Evolutionary conservation across 441 rosid genomes (phyloP).

Genomic region (Isatis lusitanica): DNA sequence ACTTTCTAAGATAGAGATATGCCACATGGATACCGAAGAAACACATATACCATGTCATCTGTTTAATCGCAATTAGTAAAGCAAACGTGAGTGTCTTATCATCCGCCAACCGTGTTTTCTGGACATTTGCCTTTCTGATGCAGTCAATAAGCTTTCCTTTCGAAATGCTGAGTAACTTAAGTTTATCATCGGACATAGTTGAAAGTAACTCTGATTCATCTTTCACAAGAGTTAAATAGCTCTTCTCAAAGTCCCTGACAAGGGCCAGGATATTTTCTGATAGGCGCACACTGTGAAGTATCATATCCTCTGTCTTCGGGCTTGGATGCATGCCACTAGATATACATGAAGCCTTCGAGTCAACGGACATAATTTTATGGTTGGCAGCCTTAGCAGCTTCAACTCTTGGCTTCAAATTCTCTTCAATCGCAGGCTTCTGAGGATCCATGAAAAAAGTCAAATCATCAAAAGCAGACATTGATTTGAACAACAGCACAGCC

Average conservation of each 20-base stretch:
- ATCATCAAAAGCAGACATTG: constrained; percentile 76
- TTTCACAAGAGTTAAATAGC: constrained; percentile 45
- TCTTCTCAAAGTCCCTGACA: constrained; percentile 45
- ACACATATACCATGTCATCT: constrained; percentile 62
- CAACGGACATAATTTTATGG: constrained; percentile 38
- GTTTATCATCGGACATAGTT: constrained; percentile 38
- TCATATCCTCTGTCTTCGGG: constrained; percentile 40
- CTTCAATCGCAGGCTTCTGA: constrained; percentile 46
- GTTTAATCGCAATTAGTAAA: constrained; percentile 52
- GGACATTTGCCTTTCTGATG: constrained; percentile 40
- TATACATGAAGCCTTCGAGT: constrained; percentile 30
- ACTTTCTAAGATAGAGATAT: constrained; percentile 43
- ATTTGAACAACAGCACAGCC: constrained; percentile 56
- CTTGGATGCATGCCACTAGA: constrained; percentile 33
- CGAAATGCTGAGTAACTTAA: constrained; percentile 49
- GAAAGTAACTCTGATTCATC: constrained; percentile 46
- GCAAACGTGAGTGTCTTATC: constrained; percentile 48
- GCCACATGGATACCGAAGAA: constrained; percentile 57
- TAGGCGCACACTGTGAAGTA: constrained; percentile 42
- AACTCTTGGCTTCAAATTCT: constrained; percentile 37
- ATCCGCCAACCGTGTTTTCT: constrained; percentile 35
- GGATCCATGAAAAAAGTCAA: constrained; percentile 90
- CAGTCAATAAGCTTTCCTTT: constrained; percentile 50
- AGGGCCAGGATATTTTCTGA: constrained; percentile 47
- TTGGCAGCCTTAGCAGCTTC: constrained; percentile 32